Base-by-base conservation (phyloP, 1,139 yeast species). In the Geotrichum restrictum region DNA sequence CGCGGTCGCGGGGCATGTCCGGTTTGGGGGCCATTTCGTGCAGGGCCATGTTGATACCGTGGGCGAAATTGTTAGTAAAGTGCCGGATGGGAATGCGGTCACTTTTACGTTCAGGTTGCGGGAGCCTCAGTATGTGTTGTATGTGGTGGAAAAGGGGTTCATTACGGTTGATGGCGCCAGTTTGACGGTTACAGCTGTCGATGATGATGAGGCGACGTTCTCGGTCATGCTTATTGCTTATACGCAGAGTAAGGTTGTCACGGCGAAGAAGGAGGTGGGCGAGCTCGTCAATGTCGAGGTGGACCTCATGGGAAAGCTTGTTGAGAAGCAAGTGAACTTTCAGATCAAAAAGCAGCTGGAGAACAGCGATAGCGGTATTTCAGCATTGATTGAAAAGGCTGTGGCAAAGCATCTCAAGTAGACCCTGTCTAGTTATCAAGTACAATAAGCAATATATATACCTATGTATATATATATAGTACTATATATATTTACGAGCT, bases 21-120 rank as follows among this genome's bases (percentile, higher is more conserved):
- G 98, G 58, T 81, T 91, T 64, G 98, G 99, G 27, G 98, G 99
- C 0, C 99, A 93, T 69, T 82, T 91, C 57, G 98, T 93, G 1
- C 98, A 93, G 61, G 99, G 98, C 13, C 99, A 93, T 71, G 91
- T 94, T 33, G 98, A 93, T 66, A 88, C 97, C 0, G 76, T 84
- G 31, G 97, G 96, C 3, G 70, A 71, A 32, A 85, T 94, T 38
- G 77, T 78, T 1, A 67, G 70, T 1, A 75, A 72, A 33, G 70
- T 59, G 6, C 71, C 78, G 0, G 98, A 91, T 64, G 94, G 86
- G 2, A 87, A 89, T 68, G 85, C 98, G 1, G 73, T 89, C 36
- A 75, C 83, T 1, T 85, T 82, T 65, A 85, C 88, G 1, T 89
- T 93, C 69, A 72, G 78, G 67, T 77, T 91, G 54, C 73, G 87